phyloP scores from a whole-genome alignment of 495 filamentous ascomycete species.

The Penicillium angulare region DNA sequence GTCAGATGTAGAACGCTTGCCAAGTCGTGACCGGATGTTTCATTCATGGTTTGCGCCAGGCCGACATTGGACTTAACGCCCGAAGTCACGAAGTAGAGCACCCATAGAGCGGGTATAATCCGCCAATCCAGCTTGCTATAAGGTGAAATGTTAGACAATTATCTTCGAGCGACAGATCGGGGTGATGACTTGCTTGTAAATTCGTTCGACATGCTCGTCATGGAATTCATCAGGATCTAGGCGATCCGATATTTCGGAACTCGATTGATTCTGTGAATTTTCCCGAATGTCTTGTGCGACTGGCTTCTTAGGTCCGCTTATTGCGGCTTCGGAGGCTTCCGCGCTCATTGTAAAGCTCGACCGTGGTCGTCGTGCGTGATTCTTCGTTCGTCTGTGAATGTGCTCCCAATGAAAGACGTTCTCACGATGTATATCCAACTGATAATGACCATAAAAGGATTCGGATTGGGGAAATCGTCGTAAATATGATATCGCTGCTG shows the following conservation, averaged over 20 bases:
- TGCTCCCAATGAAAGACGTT: too few relatives aligned
- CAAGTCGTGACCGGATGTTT: constrained; percentile 63
- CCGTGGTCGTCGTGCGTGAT: too few relatives aligned
- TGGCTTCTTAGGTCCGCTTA: constrained; percentile 19
- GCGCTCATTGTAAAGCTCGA: constrained; percentile 15
- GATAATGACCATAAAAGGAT: too few relatives aligned
- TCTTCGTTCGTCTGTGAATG: too few relatives aligned
- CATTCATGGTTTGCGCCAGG: constrained; percentile 88
- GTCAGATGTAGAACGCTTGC: constrained; percentile 62
- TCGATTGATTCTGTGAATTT: constrained; percentile 10
- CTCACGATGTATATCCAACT: too few relatives aligned
- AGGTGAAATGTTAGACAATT: neutral
- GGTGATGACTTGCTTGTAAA: constrained; percentile 32
- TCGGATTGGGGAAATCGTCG: too few relatives aligned
- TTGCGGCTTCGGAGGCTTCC: constrained; percentile 5
- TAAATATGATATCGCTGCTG: too few relatives aligned
- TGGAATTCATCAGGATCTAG: constrained; percentile 26
- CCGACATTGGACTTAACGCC: constrained; percentile 89
- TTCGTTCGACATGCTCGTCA: constrained; percentile 39
- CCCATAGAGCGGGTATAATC: constrained; percentile 89
- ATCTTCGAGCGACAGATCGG: neutral
- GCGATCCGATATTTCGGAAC: constrained; percentile 6
- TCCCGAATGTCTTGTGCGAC: constrained; percentile 26
- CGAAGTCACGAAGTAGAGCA: constrained; percentile 90
- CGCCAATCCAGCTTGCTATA: constrained; percentile 71